These are phyloP conservation scores for Globisporangium splendens DNA, from an alignment of 352 stramenopile species.

Conservation along the genomic window DNA sequence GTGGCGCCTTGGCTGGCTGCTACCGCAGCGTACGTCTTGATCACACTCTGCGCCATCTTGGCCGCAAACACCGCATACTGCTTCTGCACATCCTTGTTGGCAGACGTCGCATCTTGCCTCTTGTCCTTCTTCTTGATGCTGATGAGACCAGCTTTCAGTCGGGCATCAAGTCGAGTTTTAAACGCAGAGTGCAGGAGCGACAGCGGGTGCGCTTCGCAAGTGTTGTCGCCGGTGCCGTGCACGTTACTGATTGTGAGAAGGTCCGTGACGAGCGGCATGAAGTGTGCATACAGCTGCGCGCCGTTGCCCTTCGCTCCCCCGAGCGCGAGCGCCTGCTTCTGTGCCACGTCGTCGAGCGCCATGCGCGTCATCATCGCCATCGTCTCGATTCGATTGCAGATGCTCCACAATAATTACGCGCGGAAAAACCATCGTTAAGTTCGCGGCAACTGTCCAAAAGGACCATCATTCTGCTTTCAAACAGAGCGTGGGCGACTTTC, in stretches of 20 bases:
- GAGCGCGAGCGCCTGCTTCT: constrained; percentile 27
- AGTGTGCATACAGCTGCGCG: constrained; percentile 11
- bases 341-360: constrained; percentile 11
- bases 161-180: constrained; percentile 9
- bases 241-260: neutral
- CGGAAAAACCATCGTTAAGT: neutral
- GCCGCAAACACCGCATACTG: constrained; percentile 40
- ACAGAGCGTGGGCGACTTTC: neutral
- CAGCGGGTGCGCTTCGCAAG: neutral
- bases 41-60: constrained; percentile 57
- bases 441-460: neutral
- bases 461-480: neutral
- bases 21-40: constrained; percentile 47
- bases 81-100: constrained; percentile 12
- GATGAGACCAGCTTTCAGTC: constrained; percentile 9
- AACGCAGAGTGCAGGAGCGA: constrained; percentile 9
- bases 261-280: constrained; percentile 10
- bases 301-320: constrained; percentile 15
- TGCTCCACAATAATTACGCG: neutral
- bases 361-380: constrained; percentile 5
- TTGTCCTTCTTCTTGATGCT: neutral
- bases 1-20: neutral
- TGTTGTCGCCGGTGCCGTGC: neutral
- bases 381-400: neutral
- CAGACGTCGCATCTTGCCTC: neutral